A percentile compares a stretch with the other conserved stretches of the same genome.
phyloP scores from a whole-genome alignment of 2,329 filamentous ascomycete genomes.

The Colletotrichum somersetense region DNA sequence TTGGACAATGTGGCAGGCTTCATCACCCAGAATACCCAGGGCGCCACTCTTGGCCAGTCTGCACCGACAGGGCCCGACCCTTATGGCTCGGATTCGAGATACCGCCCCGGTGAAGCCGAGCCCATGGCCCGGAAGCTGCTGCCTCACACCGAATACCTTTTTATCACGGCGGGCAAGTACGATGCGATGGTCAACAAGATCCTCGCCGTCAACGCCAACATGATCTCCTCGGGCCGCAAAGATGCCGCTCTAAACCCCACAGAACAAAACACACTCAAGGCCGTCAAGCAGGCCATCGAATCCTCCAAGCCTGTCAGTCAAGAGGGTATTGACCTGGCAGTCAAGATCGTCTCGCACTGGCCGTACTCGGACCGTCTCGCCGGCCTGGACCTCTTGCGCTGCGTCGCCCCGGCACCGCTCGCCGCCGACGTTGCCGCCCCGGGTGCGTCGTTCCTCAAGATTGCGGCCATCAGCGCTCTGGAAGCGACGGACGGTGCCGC shows the following conservation, averaged over 20 bases:
- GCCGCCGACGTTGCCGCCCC: conserved; percentile 72
- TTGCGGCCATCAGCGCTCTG: conserved; percentile 56
- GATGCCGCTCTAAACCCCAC: conserved; percentile 79
- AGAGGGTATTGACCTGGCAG: conserved; percentile 71
- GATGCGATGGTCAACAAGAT: conserved; percentile 83
- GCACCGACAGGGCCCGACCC: conserved; percentile 72
- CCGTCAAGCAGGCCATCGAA: conserved; percentile 74
- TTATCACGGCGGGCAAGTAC: conserved; percentile 80
- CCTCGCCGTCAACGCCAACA: conserved; percentile 77
- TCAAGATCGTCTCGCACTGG: conserved; percentile 84
- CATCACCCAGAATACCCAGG: conserved; percentile 90
- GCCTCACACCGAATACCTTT: conserved; percentile 84
- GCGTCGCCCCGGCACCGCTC: conserved; percentile 77
- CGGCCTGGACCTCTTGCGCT: conserved; percentile 87
- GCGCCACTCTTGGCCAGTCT: conserved; percentile 80
- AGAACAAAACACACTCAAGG: conserved; percentile 73
- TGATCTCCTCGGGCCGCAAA: conserved; percentile 79
- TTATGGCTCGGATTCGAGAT: conserved; percentile 82
- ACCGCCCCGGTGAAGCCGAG: conserved; percentile 83
- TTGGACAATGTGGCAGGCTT: conserved; percentile 94
- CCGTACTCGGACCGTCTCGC: conserved; percentile 84
- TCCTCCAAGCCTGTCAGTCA: conserved; percentile 62
- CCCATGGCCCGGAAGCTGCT: conserved; percentile 73
- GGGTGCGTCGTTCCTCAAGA: conserved; percentile 70
- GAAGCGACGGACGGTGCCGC: conserved; percentile 63